A percentile compares a stretch with the other conserved stretches of the same genome.
Conservation (phyloP, 2,329 filamentous ascomycete genomes). For the Aspergillus fischeri region DNA sequence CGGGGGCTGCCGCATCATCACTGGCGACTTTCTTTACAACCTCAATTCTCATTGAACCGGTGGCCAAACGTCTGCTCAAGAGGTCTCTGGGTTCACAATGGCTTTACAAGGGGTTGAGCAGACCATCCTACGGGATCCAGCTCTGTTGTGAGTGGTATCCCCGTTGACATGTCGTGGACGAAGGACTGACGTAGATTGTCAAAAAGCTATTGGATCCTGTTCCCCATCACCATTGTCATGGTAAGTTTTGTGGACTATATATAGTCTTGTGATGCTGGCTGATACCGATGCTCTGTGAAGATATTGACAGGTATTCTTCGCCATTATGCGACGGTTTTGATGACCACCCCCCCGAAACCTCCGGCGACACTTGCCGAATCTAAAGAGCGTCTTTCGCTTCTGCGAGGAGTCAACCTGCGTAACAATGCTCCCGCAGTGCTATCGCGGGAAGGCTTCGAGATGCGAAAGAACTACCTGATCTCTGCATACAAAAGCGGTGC, state of each 20-base stretch:
- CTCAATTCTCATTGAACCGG: background rate
- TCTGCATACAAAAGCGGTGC: constrained; percentile 78
- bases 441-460: constrained; percentile 70
- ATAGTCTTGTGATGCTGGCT: background rate
- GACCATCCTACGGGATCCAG: constrained; percentile 97
- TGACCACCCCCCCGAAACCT: constrained; percentile 78
- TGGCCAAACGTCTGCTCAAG: background rate
- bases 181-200: constrained; percentile 10
- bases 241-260: constrained; percentile 39
- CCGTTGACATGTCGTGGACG: background rate
- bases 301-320: constrained; percentile 91
- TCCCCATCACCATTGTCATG: constrained; percentile 98
- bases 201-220: constrained; percentile 92
- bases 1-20: constrained; percentile 6
- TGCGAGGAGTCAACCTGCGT: constrained; percentile 80
- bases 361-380: constrained; percentile 56
- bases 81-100: constrained; percentile 53
- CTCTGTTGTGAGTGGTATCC: constrained; percentile 72
- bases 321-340: constrained; percentile 91
- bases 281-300: constrained; percentile 38
- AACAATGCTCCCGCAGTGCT: constrained; percentile 77
- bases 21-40: background rate
- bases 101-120: constrained; percentile 74
- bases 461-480: constrained; percentile 75
- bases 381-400: constrained; percentile 79